Conservation (phyloP, 2,329 filamentous ascomycete genomes). For the Dryadomyces quercus-mongolicae region DNA sequence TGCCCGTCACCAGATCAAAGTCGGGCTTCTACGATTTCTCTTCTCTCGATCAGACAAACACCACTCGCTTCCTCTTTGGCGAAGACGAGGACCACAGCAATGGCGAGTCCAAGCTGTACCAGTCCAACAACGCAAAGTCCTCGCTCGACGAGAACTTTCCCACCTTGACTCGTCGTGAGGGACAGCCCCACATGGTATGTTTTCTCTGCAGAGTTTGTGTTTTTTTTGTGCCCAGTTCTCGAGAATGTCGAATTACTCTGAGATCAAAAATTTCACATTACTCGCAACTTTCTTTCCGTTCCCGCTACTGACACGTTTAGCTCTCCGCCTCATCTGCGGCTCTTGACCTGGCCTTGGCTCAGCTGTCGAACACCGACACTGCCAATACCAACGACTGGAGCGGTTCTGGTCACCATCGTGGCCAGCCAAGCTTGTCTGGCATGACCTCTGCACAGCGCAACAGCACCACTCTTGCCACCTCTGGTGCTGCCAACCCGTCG, state of each 20-base stretch:
- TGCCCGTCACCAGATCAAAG: slow-evolving; percentile 69
- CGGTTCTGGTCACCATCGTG: slow-evolving; percentile 55
- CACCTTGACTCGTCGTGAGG: slow-evolving; percentile 59
- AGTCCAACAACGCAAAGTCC: slow-evolving; percentile 47
- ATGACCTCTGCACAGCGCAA: slow-evolving; percentile 27
- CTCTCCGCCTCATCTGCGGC: slow-evolving; percentile 71
- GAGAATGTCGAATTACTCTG: background rate
- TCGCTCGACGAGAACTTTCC: slow-evolving; percentile 67
- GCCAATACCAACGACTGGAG: slow-evolving; percentile 41
- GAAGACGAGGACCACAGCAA: slow-evolving; percentile 52
- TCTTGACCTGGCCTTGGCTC: slow-evolving; percentile 64
- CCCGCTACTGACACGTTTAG: slow-evolving; percentile 25
- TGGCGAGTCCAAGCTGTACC: slow-evolving; percentile 56
- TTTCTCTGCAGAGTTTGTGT: slow-evolving; percentile 13
- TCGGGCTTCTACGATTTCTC: slow-evolving; percentile 55
- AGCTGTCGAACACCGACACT: slow-evolving; percentile 50
- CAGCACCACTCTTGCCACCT: slow-evolving; percentile 21
- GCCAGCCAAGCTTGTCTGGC: slow-evolving; percentile 45
- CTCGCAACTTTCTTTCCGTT: background rate
- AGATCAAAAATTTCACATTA: too few relatives aligned
- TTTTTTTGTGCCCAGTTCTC: background rate
- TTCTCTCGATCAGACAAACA: slow-evolving; percentile 67
- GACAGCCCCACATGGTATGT: slow-evolving; percentile 30
- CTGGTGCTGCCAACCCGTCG: slow-evolving; percentile 28
- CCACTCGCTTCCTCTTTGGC: slow-evolving; percentile 73